Evolutionary conservation across 768 basidiomycete genomes (phyloP).

Genomic region (Strobilomyces confusus): DNA sequence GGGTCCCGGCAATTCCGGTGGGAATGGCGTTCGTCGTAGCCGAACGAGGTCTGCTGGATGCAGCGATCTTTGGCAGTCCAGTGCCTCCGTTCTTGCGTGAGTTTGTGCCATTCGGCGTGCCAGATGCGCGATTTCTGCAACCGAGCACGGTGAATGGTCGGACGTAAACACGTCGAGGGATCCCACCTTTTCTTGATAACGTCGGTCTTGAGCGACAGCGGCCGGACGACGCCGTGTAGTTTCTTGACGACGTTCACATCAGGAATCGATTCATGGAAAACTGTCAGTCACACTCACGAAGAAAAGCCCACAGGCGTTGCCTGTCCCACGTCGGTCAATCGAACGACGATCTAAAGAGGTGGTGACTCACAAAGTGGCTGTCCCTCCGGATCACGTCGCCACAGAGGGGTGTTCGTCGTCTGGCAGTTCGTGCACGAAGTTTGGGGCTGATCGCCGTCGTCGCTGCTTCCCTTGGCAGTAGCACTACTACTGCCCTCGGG

Average conservation of each 20-base stretch:
- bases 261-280: slow-evolving; percentile 6
- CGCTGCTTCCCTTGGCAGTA: slow-evolving; percentile 42
- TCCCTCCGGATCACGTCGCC: slow-evolving; percentile 90
- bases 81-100: slow-evolving; percentile 55
- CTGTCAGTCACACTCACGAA: slow-evolving; percentile 55
- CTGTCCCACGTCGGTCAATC: slow-evolving; percentile 33
- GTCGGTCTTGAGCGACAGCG: slow-evolving; percentile 93
- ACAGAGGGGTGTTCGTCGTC: slow-evolving; percentile 91
- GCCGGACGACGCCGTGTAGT: slow-evolving; percentile 92
- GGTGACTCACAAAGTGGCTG: slow-evolving; percentile 76
- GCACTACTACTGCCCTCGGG: slow-evolving; percentile 28
- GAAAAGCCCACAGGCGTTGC: slow-evolving; percentile 91
- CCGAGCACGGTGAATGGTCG: background rate
- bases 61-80: slow-evolving; percentile 73
- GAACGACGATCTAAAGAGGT: slow-evolving; percentile 8
- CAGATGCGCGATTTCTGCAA: slow-evolving; percentile 75
- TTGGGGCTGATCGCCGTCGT: slow-evolving; percentile 66
- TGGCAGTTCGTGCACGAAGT: slow-evolving; percentile 94
- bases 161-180: background rate
- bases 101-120: slow-evolving; percentile 54
- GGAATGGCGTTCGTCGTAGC: slow-evolving; percentile 59
- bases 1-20: slow-evolving; percentile 41
- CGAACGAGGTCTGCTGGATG: slow-evolving; percentile 68
- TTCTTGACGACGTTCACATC: slow-evolving; percentile 51
- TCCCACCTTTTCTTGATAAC: slow-evolving; percentile 92